A percentile compares a stretch with the other conserved stretches of the same genome.
Evolutionary conservation across 129 eudicot species (phyloP).

Genomic region (Pulicaria dysenterica): DNA sequence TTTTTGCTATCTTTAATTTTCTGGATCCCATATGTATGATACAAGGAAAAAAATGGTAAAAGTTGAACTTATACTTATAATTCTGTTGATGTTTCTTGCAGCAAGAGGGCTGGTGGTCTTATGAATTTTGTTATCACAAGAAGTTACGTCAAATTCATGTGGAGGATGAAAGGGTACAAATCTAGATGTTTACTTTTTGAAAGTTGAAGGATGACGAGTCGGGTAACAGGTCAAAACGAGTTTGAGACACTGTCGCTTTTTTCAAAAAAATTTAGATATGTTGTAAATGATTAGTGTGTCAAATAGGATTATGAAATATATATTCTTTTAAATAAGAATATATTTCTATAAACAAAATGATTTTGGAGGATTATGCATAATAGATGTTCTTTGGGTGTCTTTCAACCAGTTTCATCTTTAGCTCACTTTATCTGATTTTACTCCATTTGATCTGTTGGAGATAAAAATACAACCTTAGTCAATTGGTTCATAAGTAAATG

Average conservation of each 20-base stretch:
- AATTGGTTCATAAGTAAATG: neutral
- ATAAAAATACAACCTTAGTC: neutral
- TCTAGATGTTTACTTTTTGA: neutral
- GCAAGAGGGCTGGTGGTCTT: slow-evolving; percentile 99
- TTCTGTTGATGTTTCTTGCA: slow-evolving; percentile 37
- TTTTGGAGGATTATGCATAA: neutral
- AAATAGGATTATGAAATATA: neutral
- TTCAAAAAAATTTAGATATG: neutral
- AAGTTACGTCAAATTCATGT: slow-evolving; percentile 70
- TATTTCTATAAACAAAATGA: neutral
- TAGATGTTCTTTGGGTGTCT: neutral
- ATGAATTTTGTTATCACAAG: slow-evolving; percentile 82
- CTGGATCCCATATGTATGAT: neutral
- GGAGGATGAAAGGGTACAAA: slow-evolving; percentile 73
- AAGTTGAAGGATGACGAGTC: neutral
- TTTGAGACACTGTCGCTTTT: neutral
- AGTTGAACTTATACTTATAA: neutral
- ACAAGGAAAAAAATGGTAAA: slow-evolving; percentile 13
- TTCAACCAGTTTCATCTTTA: neutral
- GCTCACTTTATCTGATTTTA: neutral
- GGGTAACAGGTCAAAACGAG: neutral
- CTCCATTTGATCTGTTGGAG: neutral
- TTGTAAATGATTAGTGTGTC: neutral
- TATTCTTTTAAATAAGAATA: neutral
- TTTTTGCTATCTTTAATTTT: too few species aligned